Percentiles rank a stretch among this genome's conserved stretches.
Evolutionary conservation across 371 early-diverging fungal species (phyloP).

Genomic region (Coemansia sp.): DNA sequence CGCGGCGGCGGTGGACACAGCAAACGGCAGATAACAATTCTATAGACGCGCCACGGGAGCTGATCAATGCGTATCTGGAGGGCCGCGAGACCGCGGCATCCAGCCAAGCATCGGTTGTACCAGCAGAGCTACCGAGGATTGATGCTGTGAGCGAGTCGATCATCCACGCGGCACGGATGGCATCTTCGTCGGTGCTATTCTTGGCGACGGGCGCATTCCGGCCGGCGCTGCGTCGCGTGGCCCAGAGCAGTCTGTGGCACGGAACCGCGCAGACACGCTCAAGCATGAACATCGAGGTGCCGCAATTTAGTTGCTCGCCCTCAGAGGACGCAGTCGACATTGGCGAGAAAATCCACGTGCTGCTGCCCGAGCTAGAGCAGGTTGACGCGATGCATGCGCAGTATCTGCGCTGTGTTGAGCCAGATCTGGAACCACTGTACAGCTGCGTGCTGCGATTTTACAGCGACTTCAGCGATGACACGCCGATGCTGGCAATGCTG

Average conservation of each 20-base stretch:
- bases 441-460: neutral
- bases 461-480: neutral
- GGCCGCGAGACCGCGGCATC: neutral
- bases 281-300: constrained; percentile 42
- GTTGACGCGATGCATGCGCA: constrained; percentile 38
- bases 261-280: constrained; percentile 23
- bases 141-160: neutral
- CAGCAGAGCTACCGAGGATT: neutral
- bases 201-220: constrained; percentile 26
- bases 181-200: constrained; percentile 19
- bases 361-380: constrained; percentile 50
- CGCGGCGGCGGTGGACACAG: constrained; percentile 13
- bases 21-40: neutral
- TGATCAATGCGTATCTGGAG: neutral
- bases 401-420: constrained; percentile 9
- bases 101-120: neutral
- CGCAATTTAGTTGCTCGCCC: constrained; percentile 47
- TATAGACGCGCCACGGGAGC: neutral
- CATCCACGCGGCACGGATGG: neutral
- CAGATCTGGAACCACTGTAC: constrained; percentile 15
- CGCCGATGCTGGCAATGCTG: constrained; percentile 32
- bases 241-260: constrained; percentile 3
- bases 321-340: constrained; percentile 49
- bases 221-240: constrained; percentile 13
- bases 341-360: constrained; percentile 47